These are phyloP conservation scores for Nemania sp. DNA, from an alignment of 2,329 filamentous ascomycete species.

Conservation along the genomic window DNA sequence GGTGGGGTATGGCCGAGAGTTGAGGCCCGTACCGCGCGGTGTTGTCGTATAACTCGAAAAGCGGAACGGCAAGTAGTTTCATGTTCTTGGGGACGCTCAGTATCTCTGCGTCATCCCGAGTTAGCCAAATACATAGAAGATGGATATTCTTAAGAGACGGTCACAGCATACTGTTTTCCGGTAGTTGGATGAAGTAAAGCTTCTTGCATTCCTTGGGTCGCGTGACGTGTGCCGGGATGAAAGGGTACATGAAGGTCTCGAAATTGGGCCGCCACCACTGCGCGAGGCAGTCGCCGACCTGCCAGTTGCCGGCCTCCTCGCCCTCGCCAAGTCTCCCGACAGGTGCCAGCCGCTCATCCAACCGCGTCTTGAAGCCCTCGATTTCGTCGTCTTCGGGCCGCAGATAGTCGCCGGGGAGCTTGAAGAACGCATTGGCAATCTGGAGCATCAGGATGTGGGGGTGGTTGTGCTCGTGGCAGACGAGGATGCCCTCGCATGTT, in stretches of 20 bases:
- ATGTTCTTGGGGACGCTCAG: constrained; percentile 98
- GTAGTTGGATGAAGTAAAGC: constrained; percentile 94
- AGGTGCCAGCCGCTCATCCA: constrained; percentile 92
- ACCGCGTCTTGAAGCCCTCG: constrained; percentile 87
- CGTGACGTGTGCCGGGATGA: constrained; percentile 93
- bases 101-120: constrained; percentile 64
- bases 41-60: constrained; percentile 99
- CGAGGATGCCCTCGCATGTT: constrained; percentile 93
- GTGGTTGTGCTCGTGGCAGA: constrained; percentile 99
- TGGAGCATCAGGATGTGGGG: constrained; percentile 98
- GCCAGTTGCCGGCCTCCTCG: constrained; percentile 84
- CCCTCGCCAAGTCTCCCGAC: constrained; percentile 85
- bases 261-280: constrained; percentile 99
- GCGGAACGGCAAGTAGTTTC: constrained; percentile 94
- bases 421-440: constrained; percentile 99
- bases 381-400: constrained; percentile 87
- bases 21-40: constrained; percentile 93
- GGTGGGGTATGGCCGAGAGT: constrained; percentile 91
- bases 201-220: constrained; percentile 99
- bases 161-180: constrained; percentile 71
- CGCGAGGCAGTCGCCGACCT: constrained; percentile 90
- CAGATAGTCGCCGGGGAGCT: constrained; percentile 95
- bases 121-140: constrained; percentile 25
- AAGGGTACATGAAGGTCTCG: constrained; percentile 99
- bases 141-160: not conserved